A percentile compares a stretch with the other conserved stretches of the same genome.
Conservation (phyloP, 345 rosid species). For the Carallia pectinifolia region DNA sequence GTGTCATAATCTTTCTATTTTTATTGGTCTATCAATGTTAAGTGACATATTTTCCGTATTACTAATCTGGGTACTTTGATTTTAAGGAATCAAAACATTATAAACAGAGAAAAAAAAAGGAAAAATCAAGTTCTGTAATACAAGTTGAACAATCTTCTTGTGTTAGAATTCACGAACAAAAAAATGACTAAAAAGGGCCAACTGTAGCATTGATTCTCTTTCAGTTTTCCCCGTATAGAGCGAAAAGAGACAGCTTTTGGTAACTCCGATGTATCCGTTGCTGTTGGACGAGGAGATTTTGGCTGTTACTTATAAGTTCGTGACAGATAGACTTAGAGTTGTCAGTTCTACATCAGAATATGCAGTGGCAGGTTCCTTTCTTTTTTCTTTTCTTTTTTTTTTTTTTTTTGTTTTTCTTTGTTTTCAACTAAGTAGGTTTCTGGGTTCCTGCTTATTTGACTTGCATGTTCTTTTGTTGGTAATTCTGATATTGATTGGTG, state of each 20-base stretch:
- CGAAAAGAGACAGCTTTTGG: constrained; percentile 6
- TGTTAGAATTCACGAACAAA: too few relatives aligned
- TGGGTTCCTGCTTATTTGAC: neutral
- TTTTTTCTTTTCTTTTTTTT: neutral
- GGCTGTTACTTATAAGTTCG: neutral
- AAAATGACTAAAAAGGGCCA: too few relatives aligned
- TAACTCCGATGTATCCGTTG: constrained; percentile 4
- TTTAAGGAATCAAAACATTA: too few relatives aligned
- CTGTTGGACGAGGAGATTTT: constrained; percentile 1
- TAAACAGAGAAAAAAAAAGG: too few relatives aligned
- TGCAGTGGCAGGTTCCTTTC: constrained; percentile 16
- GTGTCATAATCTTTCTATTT: too few relatives aligned
- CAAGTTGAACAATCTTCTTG: too few relatives aligned
- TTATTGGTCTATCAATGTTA: too few relatives aligned
- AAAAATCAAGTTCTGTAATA: too few relatives aligned
- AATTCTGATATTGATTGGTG: neutral
- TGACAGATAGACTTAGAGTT: neutral
- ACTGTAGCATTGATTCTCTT: too few relatives aligned
- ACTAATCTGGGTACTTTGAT: too few relatives aligned
- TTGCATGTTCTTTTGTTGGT: neutral
- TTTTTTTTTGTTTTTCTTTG: neutral
- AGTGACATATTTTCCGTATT: too few relatives aligned
- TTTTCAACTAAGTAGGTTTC: neutral
- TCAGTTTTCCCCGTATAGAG: too few relatives aligned
- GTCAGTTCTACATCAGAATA: constrained; percentile 14